Evolutionary conservation across 257 asterid genomes (phyloP).

Genomic region (Solanum pinnatisectum): DNA sequence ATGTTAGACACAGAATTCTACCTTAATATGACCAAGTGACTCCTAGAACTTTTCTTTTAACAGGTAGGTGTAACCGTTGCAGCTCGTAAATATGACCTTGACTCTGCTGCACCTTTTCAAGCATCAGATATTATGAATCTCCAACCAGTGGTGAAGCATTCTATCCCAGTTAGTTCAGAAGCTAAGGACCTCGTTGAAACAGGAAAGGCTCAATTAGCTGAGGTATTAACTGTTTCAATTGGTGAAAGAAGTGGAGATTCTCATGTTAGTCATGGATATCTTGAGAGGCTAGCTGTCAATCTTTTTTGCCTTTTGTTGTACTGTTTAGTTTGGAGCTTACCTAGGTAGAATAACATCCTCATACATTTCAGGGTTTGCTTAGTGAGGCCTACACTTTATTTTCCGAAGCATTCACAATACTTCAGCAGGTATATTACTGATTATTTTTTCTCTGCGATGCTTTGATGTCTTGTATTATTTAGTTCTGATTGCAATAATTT

Average conservation of each 20-base stretch:
- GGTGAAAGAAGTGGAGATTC: not conserved
- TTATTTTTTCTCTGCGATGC: not conserved
- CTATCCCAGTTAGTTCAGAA: conserved; percentile 91
- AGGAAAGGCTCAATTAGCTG: conserved; percentile 89
- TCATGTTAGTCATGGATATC: not conserved
- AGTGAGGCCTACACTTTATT: conserved; percentile 74
- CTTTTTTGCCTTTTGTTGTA: not conserved
- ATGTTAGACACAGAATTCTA: not conserved
- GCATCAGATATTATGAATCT: conserved; percentile 68
- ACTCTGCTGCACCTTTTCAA: conserved; percentile 64
- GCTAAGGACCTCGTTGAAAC: conserved; percentile 92
- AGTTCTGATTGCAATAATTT: not conserved
- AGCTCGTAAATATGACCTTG: conserved; percentile 73
- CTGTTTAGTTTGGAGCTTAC: not conserved
- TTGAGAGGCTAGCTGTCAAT: not conserved
- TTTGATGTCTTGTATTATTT: not conserved
- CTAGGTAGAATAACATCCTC: not conserved
- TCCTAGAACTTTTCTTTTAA: not conserved
- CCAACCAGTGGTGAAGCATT: conserved; percentile 90
- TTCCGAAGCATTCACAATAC: conserved; percentile 87
- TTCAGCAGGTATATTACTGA: conserved; percentile 63
- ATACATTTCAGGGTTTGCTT: conserved; percentile 59
- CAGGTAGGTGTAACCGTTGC: conserved; percentile 87
- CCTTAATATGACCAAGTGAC: not conserved
- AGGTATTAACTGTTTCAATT: conserved; percentile 36